These are phyloP conservation scores for Phytophthora multivora DNA, from an alignment of 352 stramenopile species.

Conservation along the genomic window DNA sequence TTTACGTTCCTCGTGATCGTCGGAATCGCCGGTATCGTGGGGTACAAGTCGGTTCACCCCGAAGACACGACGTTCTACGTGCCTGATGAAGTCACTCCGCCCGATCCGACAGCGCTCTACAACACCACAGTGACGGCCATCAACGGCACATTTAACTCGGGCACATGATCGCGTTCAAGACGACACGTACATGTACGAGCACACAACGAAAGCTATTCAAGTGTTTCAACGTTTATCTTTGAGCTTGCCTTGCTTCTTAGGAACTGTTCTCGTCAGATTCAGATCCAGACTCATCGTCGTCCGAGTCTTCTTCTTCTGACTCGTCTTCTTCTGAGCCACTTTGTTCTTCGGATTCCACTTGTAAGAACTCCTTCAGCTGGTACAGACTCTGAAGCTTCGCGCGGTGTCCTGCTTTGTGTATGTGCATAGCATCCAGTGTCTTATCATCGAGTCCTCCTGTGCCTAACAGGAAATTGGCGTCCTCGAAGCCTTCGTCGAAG, in stretches of 20 bases:
- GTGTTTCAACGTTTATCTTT: conserved; percentile 21
- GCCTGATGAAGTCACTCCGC: conserved; percentile 82
- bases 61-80: conserved; percentile 84
- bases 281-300: conserved; percentile 26
- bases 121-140: conserved; percentile 76
- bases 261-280: conserved; percentile 28
- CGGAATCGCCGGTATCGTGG: conserved; percentile 80
- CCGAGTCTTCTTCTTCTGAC: conserved; percentile 27
- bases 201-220: conserved; percentile 7
- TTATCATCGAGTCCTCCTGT: conserved; percentile 48
- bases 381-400: conserved; percentile 73
- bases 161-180: not conserved
- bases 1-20: conserved; percentile 82
- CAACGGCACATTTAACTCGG: conserved; percentile 55
- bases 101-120: conserved; percentile 73
- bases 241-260: conserved; percentile 9
- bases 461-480: conserved; percentile 60
- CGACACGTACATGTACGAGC: conserved; percentile 6
- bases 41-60: conserved; percentile 83
- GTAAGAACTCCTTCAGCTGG: conserved; percentile 61
- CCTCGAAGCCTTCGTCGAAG: conserved; percentile 65
- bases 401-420: conserved; percentile 72
- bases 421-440: conserved; percentile 61
- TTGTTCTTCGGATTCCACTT: conserved; percentile 21
- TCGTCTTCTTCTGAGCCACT: conserved; percentile 24